Evolutionary conservation across 163 green algal genomes (phyloP), one percentile per base, ranked within the genome.

Genomic region (Scenedesmus sp.): DNA sequence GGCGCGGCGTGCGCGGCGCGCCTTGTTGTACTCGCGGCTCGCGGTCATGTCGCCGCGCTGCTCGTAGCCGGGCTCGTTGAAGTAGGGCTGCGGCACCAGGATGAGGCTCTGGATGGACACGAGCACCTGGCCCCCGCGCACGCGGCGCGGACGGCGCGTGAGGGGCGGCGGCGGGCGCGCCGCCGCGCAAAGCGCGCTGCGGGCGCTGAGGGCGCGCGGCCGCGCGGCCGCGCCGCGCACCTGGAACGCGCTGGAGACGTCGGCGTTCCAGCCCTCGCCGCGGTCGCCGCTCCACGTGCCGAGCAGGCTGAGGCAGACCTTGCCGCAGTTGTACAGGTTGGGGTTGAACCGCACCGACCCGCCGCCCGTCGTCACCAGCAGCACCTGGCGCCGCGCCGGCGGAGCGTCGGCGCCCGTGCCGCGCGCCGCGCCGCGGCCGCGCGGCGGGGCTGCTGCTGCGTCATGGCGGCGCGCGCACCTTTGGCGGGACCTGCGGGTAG

Each of bases 61-160:
- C 88, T 94, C 91, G 66, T 89, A 96, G 26, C 89, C 90, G 11
- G 95, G 91, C 72, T 98, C 95, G 20, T 74, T 74, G 48, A 75
- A 98, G 86, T 95, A 97, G 10, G 95, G 95, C 66, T 96, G 80
- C 7, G 88, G 76, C 57, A 96, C 90, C 39, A 98, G 87, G 71
- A 98, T 95, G 36, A 98, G 85, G 4, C 86, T 92, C 86, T 97
- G 94, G 69, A 98, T 96, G 65, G 88, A 95, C 58, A 98, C 81
- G 10, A 98, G 87, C 65, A 98, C 91, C 91, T 97, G 92, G 54
- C n/a, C n/a, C n/a, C n/a, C n/a, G n/a, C n/a, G n/a, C n/a, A n/a
- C n/a, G n/a, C n/a, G n/a, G n/a, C n/a, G n/a, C n/a, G n/a, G n/a
- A n/a, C n/a, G n/a, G n/a, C n/a, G n/a, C n/a, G n/a, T n/a, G n/a